A percentile compares a stretch with the other conserved stretches of the same genome.
phyloP scores from a whole-genome alignment of 345 rosid species.

The Syzygium grande region DNA sequence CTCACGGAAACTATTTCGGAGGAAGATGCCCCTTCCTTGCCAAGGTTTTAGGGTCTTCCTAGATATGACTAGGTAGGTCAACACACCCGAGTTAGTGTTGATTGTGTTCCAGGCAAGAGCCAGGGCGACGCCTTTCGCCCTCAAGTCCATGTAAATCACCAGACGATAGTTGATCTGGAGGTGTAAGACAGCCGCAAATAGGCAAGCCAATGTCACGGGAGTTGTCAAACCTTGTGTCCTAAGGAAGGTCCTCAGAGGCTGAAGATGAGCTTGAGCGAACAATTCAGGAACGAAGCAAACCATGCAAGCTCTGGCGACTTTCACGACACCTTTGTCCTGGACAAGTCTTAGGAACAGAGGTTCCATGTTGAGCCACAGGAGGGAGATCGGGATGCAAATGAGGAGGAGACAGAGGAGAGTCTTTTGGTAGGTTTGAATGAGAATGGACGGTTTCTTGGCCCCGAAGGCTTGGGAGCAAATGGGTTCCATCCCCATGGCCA shows the following conservation, averaged over 20 bases:
- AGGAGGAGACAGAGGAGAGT: conserved; percentile 17
- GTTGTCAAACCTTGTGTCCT: conserved; percentile 19
- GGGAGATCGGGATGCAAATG: conserved; percentile 8
- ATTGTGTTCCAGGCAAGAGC: conserved; percentile 14
- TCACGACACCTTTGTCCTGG: conserved; percentile 10
- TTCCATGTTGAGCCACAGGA: conserved; percentile 19
- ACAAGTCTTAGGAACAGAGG: conserved; percentile 14
- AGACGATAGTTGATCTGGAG: conserved; percentile 22
- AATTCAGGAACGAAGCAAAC: conserved; percentile 25
- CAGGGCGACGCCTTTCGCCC: conserved; percentile 20
- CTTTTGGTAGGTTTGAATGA: conserved; percentile 13
- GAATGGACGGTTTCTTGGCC: conserved; percentile 11
- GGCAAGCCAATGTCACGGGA: conserved; percentile 14
- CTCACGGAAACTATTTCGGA: neutral
- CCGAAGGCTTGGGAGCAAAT: conserved; percentile 32
- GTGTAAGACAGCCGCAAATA: conserved; percentile 14
- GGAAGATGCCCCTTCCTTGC: neutral
- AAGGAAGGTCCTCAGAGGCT: conserved; percentile 21
- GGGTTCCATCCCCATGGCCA: conserved; percentile 32
- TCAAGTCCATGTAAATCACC: conserved; percentile 4
- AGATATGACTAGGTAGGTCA: conserved; percentile 9
- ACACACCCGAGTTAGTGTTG: conserved; percentile 8
- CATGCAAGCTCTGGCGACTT: conserved; percentile 16
- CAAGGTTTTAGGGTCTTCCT: conserved; percentile 21
- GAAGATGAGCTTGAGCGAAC: conserved; percentile 25